Percentiles rank a stretch among this genome's conserved stretches.
Evolutionary conservation across 345 rosid species (phyloP).

Genomic region (Syzygium aqueum): DNA sequence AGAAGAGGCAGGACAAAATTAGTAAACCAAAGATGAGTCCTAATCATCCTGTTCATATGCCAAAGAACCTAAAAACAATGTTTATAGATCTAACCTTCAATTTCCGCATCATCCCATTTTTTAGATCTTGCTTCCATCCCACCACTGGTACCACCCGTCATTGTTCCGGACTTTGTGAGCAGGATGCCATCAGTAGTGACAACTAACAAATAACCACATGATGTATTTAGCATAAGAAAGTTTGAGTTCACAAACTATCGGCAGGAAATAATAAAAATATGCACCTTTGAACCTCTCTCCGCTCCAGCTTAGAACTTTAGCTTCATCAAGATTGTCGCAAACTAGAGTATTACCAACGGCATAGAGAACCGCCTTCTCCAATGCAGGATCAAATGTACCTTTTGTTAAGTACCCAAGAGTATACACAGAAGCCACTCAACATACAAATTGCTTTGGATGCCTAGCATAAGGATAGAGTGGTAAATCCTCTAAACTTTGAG

Average conservation of each 20-base stretch:
- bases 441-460: not conserved
- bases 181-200: conserved; percentile 93
- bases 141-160: conserved; percentile 99
- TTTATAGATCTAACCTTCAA: conserved; percentile 50
- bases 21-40: not conserved
- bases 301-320: conserved; percentile 86
- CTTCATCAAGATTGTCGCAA: conserved; percentile 96
- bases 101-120: conserved; percentile 93
- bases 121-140: conserved; percentile 98
- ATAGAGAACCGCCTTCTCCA: conserved; percentile 91
- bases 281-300: conserved; percentile 91
- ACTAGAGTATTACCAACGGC: conserved; percentile 97
- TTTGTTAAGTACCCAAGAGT: conserved; percentile 52
- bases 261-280: not conserved
- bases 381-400: conserved; percentile 64
- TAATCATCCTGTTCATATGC: not conserved
- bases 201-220: conserved; percentile 31
- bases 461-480: not conserved
- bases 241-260: not conserved
- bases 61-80: not conserved
- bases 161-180: conserved; percentile 93
- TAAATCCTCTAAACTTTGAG: not conserved
- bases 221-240: not conserved
- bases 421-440: not conserved
- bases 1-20: not conserved